Percentiles rank a stretch among this genome's conserved stretches.
Evolutionary conservation across 78 protist genomes (phyloP).

Genomic region (Cyanophora paradoxa): DNA sequence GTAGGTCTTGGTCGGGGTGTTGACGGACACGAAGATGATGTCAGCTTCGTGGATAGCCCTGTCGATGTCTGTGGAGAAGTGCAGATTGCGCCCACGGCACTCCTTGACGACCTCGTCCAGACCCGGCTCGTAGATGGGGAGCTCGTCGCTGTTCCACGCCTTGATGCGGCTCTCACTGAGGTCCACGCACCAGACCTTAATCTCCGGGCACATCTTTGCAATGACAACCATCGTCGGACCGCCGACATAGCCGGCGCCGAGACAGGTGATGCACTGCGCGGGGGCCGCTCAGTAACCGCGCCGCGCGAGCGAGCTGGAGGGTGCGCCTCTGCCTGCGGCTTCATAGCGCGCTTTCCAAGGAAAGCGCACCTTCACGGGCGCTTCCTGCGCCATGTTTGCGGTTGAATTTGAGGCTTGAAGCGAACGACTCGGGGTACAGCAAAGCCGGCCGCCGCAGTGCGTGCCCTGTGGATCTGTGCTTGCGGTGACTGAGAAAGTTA

Average conservation of each 20-base stretch:
- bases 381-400: no score
- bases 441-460: no score
- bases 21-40: slow-evolving; percentile 83
- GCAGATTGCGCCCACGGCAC: slow-evolving; percentile 59
- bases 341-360: no score
- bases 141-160: slow-evolving; percentile 76
- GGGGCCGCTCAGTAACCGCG: no score
- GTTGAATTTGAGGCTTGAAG: no score
- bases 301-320: no score
- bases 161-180: slow-evolving; percentile 36
- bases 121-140: slow-evolving; percentile 95
- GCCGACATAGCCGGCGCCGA: slow-evolving; percentile 87
- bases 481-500: no score
- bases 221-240: slow-evolving; percentile 81
- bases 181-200: slow-evolving; percentile 47
- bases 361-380: no score
- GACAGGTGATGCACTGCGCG: slow-evolving; percentile 16
- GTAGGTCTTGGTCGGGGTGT: slow-evolving; percentile 83
- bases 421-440: no score
- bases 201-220: slow-evolving; percentile 62
- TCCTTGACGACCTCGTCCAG: slow-evolving; percentile 54
- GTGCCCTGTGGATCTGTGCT: no score
- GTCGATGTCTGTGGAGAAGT: slow-evolving; percentile 70
- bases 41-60: slow-evolving; percentile 53
- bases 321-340: no score